Evolutionary conservation across 495 filamentous ascomycete species (phyloP).

Genomic region (Neurospora pannonica): DNA sequence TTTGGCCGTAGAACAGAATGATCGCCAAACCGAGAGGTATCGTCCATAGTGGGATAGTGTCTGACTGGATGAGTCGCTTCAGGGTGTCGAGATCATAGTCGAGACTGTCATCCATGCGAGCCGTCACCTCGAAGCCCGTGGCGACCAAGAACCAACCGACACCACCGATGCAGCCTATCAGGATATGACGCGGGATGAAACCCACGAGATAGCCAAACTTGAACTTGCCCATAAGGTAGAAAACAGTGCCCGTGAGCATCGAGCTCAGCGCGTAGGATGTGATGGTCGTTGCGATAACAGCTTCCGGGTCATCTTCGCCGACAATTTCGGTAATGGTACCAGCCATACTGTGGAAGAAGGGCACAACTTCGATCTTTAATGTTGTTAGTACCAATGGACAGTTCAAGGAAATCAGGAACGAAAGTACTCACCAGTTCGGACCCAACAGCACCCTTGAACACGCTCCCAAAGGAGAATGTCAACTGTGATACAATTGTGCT

Average conservation of each 20-base stretch:
- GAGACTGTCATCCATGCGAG: slow-evolving; percentile 72
- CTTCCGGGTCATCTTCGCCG: slow-evolving; percentile 69
- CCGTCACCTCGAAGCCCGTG: slow-evolving; percentile 92
- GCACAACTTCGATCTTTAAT: slow-evolving; percentile 80
- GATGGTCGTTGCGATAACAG: slow-evolving; percentile 87
- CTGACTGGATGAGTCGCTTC: slow-evolving; percentile 54
- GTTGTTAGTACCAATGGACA: slow-evolving; percentile 2
- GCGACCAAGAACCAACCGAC: slow-evolving; percentile 93
- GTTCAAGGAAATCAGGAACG: not conserved
- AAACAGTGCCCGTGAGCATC: slow-evolving; percentile 79
- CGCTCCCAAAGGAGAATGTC: slow-evolving; percentile 81
- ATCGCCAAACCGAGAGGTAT: slow-evolving; percentile 70
- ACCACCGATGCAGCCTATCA: slow-evolving; percentile 96
- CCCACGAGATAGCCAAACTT: slow-evolving; percentile 83
- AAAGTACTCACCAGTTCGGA: slow-evolving; percentile 70
- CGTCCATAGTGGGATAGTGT: slow-evolving; percentile 75
- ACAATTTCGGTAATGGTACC: slow-evolving; percentile 72
- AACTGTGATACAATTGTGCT: slow-evolving; percentile 92
- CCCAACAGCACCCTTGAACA: slow-evolving; percentile 85
- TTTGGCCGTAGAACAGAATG: slow-evolving; percentile 64
- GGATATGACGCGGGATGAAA: slow-evolving; percentile 90
- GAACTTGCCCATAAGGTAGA: slow-evolving; percentile 80
- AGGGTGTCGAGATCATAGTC: slow-evolving; percentile 70
- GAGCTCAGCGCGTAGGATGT: slow-evolving; percentile 85
- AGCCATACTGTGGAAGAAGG: slow-evolving; percentile 97